Base-by-base conservation (phyloP, 192 early-diverging fungal species). In the Coemansia sp. region DNA sequence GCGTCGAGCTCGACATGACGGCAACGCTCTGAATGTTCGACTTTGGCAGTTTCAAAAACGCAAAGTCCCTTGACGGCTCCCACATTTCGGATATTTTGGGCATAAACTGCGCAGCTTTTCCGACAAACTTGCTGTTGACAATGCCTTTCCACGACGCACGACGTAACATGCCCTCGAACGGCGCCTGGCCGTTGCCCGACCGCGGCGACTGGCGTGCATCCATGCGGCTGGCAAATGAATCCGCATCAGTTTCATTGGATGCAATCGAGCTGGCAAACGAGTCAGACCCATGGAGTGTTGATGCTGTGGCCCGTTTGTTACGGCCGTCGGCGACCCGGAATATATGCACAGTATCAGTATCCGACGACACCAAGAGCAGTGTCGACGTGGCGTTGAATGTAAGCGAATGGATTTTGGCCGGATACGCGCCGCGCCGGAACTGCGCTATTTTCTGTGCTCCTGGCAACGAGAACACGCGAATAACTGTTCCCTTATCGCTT, bases 401-500 rank as follows among this genome's bases (percentile, higher is more conserved):
- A 22, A 99, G 84, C 8, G 94, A 96, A 62, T 90, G 94, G 62
- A 99, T 98, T 58, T 88, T 84, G 22, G 94, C 91, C 12, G 92
- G 86, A 71, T 96, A 96, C 1, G 95, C 90, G 53, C 97, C 97
- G 38, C 97, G 84, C 50, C 97, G 88, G 82, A 99, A 96, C 79
- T 98, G 94, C 68, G 88, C 90, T 17, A 98, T 79, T 62, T 93
- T 90, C 60, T 90, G 80, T 15, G 91, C 94, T 54, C 89, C 84
- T 10, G 93, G 90, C 19, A 96, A 85, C 14, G 91, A 86, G 72
- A 94, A 98, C 5, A 99, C 94, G 32, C 97, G 87, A 61, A 99
- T 97, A 1, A 99, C 92, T 1, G 97, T 99, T 9, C 97, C 97
- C 90, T 97, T 97, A 69, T 98, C 95, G 72, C 92, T 94, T 17